Conservation (phyloP, 208 protist genomes). For the Acanthamoeba healyi region DNA sequence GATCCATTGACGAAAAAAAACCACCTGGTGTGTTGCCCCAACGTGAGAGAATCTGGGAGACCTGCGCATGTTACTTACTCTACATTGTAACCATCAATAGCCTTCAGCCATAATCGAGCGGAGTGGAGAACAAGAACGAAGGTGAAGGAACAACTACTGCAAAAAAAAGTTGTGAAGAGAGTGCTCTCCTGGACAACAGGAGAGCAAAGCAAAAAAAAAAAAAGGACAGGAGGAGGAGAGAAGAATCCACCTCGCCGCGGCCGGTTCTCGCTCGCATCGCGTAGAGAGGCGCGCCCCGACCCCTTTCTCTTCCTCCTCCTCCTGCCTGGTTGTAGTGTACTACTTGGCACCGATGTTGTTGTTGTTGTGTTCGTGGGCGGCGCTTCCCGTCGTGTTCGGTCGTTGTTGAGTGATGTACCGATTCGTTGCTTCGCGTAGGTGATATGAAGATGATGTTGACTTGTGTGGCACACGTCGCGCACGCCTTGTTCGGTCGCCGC, state of each 20-base stretch:
- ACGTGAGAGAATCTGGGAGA: no score
- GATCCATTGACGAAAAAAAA: no score
- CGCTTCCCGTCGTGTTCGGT: background rate
- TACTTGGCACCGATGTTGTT: background rate
- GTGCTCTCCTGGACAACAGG: background rate
- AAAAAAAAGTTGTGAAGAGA: background rate
- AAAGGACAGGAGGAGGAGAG: background rate
- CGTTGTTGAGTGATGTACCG: no score
- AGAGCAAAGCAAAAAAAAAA: background rate
- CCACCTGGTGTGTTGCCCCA: no score
- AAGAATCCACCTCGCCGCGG: background rate
- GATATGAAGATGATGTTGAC: no score
- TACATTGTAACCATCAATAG: no score
- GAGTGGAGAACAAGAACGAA: no score
- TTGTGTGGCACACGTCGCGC: background rate
- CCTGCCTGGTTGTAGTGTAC: background rate
- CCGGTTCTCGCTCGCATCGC: slow-evolving; percentile 30
- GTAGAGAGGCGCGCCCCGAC: background rate
- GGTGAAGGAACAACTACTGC: no score
- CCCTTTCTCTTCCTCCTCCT: background rate
- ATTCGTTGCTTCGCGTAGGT: no score
- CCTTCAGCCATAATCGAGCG: no score
- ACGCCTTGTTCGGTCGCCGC: background rate
- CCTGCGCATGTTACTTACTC: no score
- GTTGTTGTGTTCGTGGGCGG: background rate